phyloP scores from a whole-genome alignment of 2,329 filamentous ascomycete species.

The Bipolaris zeicola region DNA sequence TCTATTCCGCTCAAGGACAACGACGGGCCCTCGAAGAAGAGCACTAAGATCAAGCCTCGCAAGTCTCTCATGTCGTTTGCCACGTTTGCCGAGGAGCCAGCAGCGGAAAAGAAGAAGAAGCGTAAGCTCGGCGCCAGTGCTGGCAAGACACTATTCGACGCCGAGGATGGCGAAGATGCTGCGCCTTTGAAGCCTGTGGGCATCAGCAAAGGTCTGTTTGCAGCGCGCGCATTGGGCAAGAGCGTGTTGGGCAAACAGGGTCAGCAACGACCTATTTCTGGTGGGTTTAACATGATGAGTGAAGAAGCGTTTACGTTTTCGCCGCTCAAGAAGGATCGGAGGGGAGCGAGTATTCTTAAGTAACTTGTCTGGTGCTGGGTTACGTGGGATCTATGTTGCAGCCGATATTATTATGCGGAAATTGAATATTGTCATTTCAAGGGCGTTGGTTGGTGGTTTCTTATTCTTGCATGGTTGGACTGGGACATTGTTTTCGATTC shows the following conservation, averaged over 20 bases:
- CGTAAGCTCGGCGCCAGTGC: conserved; percentile 69
- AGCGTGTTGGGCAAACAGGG: conserved; percentile 37
- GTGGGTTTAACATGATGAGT: conserved; percentile 44
- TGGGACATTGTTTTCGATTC: not conserved
- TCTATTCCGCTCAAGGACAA: conserved; percentile 45
- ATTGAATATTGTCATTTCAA: not conserved
- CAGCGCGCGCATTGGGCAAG: conserved; percentile 46
- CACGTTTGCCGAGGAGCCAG: conserved; percentile 48
- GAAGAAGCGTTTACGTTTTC: conserved; percentile 49
- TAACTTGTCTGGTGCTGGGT: conserved; percentile 4
- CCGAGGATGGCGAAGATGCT: conserved; percentile 40
- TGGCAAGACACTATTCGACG: conserved; percentile 70
- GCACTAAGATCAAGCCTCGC: conserved; percentile 49
- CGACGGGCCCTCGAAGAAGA: conserved; percentile 40
- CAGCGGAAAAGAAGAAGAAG: conserved; percentile 60
- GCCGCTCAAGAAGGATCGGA: conserved; percentile 50
- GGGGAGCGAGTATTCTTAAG: conserved; percentile 35
- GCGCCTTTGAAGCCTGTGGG: conserved; percentile 40
- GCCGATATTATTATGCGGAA: not conserved
- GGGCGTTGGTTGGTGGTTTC: not conserved
- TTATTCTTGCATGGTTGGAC: no score
- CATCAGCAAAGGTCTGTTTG: conserved; percentile 46
- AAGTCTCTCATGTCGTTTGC: conserved; percentile 57
- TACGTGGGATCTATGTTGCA: not conserved
- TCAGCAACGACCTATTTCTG: conserved; percentile 35